A percentile compares a stretch with the other conserved stretches of the same genome.
Conservation (phyloP, 345 rosid species). For the Salix suchowensis region DNA sequence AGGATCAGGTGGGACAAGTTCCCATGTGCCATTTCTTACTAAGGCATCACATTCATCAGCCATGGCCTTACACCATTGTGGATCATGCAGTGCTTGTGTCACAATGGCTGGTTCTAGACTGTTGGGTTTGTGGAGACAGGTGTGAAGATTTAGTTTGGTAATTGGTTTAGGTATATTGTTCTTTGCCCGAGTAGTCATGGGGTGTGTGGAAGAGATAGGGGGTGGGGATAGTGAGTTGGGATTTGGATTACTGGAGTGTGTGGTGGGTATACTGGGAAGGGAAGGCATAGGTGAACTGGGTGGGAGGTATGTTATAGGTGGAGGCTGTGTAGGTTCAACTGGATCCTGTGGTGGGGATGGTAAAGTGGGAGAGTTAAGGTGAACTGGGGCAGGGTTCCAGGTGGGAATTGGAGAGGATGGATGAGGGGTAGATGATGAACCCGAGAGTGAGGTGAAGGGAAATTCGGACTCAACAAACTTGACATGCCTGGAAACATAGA, state of each 20-base stretch:
- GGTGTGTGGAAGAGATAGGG: too few relatives aligned
- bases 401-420: fast-evolving
- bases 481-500: not conserved
- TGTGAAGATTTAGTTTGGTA: not conserved
- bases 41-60: not conserved
- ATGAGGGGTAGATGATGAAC: fast-evolving
- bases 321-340: too few relatives aligned
- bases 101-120: fast-evolving
- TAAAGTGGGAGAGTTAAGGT: too few relatives aligned
- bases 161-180: not conserved
- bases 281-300: too few relatives aligned
- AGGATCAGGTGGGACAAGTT: not conserved
- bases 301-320: too few relatives aligned
- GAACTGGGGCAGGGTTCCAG: fast-evolving
- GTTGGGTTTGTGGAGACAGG: fast-evolving
- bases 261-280: too few relatives aligned
- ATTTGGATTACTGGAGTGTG: not conserved
- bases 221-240: too few relatives aligned
- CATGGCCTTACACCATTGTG: not conserved
- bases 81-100: not conserved
- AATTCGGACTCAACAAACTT: too few relatives aligned
- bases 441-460: too few relatives aligned
- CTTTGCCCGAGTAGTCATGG: not conserved
- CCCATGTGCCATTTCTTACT: not conserved
- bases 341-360: too few relatives aligned